phyloP scores from a whole-genome alignment of 1,139 yeast genomes.

The Yamadazyma taylorii region DNA sequence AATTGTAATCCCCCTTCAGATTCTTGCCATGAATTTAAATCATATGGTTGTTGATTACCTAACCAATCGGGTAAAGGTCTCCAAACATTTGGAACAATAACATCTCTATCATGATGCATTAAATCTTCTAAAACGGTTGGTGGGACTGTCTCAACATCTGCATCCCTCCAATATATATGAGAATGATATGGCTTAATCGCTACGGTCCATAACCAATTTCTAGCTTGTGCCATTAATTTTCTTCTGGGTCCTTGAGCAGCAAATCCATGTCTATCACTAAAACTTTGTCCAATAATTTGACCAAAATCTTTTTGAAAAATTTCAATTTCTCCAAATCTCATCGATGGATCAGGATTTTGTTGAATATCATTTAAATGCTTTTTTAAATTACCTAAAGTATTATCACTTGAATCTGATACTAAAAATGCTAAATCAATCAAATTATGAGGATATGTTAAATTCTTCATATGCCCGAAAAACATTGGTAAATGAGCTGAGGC shows the following conservation, averaged over 20 bases:
- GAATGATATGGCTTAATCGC: constrained; percentile 55
- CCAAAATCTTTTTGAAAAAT: constrained; percentile 55
- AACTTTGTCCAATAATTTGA: constrained; percentile 52
- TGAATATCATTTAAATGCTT: constrained; percentile 46
- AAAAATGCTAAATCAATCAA: constrained; percentile 58
- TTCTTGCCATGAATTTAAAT: constrained; percentile 89
- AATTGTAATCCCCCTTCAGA: constrained; percentile 78
- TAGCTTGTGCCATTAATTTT: constrained; percentile 54
- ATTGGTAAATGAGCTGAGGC: constrained; percentile 64
- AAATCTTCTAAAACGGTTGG: constrained; percentile 52
- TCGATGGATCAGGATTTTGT: constrained; percentile 36
- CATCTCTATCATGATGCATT: constrained; percentile 55
- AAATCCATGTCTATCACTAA: constrained; percentile 53
- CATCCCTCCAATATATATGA: constrained; percentile 57
- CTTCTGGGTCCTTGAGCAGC: constrained; percentile 57
- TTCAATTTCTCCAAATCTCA: constrained; percentile 57
- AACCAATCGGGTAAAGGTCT: constrained; percentile 89
- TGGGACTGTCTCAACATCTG: constrained; percentile 54
- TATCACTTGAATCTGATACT: constrained; percentile 58
- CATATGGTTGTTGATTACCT: constrained; percentile 88
- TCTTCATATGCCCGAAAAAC: constrained; percentile 58
- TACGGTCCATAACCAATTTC: constrained; percentile 54
- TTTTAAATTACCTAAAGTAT: constrained; percentile 51
- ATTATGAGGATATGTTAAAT: constrained; percentile 58
- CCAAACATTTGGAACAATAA: constrained; percentile 84